Evolutionary conservation across 768 basidiomycete genomes (phyloP).

Genomic region (Leccinum sublutescens): DNA sequence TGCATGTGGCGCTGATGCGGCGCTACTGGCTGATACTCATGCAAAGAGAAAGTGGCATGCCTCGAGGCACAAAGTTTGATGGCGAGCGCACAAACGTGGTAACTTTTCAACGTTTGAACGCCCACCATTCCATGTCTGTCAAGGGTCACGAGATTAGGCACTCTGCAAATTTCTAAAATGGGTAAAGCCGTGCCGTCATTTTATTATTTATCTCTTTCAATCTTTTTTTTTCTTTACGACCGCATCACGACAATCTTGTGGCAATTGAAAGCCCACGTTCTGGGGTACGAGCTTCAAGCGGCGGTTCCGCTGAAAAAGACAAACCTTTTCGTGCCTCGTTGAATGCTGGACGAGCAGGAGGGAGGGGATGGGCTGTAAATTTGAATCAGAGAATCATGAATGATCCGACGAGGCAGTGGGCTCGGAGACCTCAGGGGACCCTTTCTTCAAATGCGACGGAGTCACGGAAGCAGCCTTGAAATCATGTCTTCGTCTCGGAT

Average conservation of each 20-base stretch:
- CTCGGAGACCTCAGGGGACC: neutral
- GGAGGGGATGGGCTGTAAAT: neutral
- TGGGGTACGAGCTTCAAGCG: slow-evolving; percentile 24
- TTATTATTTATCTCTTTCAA: neutral
- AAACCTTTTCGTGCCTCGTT: neutral
- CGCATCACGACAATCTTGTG: slow-evolving; percentile 8
- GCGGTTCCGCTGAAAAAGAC: slow-evolving; percentile 18
- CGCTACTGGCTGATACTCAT: neutral
- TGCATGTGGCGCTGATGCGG: slow-evolving; percentile 20
- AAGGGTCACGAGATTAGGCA: slow-evolving; percentile 15
- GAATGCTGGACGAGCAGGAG: neutral
- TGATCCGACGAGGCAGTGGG: slow-evolving; percentile 12
- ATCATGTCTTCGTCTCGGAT: neutral
- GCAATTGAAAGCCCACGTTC: slow-evolving; percentile 24
- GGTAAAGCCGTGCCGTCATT: slow-evolving; percentile 8
- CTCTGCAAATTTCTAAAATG: slow-evolving; percentile 4
- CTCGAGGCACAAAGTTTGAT: slow-evolving; percentile 34
- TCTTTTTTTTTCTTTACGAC: neutral
- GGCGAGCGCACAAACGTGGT: slow-evolving; percentile 4
- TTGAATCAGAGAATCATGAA: neutral
- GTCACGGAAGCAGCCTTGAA: slow-evolving; percentile 1
- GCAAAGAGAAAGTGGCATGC: slow-evolving; percentile 11
- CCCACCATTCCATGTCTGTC: slow-evolving; percentile 4
- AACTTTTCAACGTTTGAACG: neutral
- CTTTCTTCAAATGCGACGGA: neutral